Evolutionary conservation across 139 green algal genomes (phyloP).

Genomic region (Chlamydomonas sp.): DNA sequence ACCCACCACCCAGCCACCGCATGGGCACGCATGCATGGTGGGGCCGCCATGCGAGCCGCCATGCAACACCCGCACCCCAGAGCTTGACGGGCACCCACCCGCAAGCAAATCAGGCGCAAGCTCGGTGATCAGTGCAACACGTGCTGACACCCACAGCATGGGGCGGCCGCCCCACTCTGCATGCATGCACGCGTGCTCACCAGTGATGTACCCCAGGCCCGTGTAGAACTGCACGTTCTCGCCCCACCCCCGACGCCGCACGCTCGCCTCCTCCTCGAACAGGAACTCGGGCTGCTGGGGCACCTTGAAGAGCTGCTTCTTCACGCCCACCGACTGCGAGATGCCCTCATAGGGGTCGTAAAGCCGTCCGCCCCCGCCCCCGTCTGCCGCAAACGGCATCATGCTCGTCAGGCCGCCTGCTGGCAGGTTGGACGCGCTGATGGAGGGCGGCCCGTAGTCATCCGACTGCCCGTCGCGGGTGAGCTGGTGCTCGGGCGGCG

Average conservation of each 20-base stretch:
- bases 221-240: constrained; percentile 91
- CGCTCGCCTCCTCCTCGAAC: constrained; percentile 75
- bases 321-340: constrained; percentile 21
- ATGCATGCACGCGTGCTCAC: too few relatives aligned
- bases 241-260: constrained; percentile 63
- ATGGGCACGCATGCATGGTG: too few relatives aligned
- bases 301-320: constrained; percentile 47
- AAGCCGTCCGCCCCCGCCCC: constrained; percentile 11
- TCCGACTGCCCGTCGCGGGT: background rate
- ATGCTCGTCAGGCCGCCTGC: background rate
- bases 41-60: too few relatives aligned
- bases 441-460: constrained; percentile 2
- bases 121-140: too few relatives aligned
- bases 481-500: background rate
- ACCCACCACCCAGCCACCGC: too few relatives aligned
- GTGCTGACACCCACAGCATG: too few relatives aligned
- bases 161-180: too few relatives aligned
- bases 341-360: constrained; percentile 42
- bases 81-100: too few relatives aligned
- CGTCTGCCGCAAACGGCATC: background rate
- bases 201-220: constrained; percentile 71
- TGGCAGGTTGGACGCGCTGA: background rate
- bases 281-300: constrained; percentile 76
- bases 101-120: too few relatives aligned
- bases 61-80: too few relatives aligned